Evolutionary conservation across 2,329 filamentous ascomycete genomes (phyloP), one percentile per base, ranked within the genome.

Genomic region (Diaporthe sp.): DNA sequence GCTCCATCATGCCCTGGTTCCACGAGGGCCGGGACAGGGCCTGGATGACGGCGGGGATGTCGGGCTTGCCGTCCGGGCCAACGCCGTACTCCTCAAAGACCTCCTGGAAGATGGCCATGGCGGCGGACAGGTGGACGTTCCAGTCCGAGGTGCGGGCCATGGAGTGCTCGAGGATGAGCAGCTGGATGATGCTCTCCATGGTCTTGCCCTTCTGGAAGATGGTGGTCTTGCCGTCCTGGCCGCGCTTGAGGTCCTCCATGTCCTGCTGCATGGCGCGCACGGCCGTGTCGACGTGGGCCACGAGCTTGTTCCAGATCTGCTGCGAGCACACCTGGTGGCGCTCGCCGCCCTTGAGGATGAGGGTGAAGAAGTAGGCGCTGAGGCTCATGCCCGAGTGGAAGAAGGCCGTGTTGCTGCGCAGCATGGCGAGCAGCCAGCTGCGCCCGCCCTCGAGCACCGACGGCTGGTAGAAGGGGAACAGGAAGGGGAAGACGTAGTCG

Each of bases 391-490:
- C 86, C 2, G 89, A 88, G 80, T 92, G 89, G 81, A 89, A 91
- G 28, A 92, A 84, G 1, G 89, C 85, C 76, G 88, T 89, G 81
- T 90, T 92, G 75, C 86, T 87, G 73, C 89, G 86, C 13, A 92
- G 84, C 57, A 91, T 83, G 42, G 89, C 87, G 49, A 93, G 83
- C 39, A 93, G 84, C 91, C 91, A 93, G 37, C 88, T 87, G 67
- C 89, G 87, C 19, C 91, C 91, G n/a, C 89, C 88, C 74, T 89
- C 84, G 4, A 89, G 84, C 8, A 91, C 79, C 3, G 85, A 84
- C 0, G 91, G 91, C 3, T 87, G 87, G 81, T 92, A 93, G 80
- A 92, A 90, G 3, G 92, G 92, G 79, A 91, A 92, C 1, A 92
- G 82, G 77, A 92, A 90, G 2, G 91, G 91, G 76, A 92, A 88